Evolutionary conservation across 352 stramenopile species (phyloP), one percentile per base, ranked within the genome.

Genomic region (Phytopythium vexans): DNA sequence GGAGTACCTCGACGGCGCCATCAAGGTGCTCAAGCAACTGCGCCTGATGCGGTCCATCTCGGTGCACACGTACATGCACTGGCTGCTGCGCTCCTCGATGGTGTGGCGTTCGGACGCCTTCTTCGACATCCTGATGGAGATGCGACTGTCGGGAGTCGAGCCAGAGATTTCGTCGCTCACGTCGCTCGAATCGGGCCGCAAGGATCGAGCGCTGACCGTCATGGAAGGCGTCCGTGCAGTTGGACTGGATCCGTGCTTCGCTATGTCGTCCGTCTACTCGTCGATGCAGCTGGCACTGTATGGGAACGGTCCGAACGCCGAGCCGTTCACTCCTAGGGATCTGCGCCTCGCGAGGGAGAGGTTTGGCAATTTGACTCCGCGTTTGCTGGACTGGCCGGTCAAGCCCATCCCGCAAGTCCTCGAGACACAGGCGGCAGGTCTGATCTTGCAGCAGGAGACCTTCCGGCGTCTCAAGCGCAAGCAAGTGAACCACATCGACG

Each of bases 191-290:
- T 88, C 81, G 0, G 84, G 82, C 8, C 82, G 84, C n/a, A 89
- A 87, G 54, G 84, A 94, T 56, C 77, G 74, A 37, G 84, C 84
- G 8, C 49, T 94, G 62, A 94, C 84, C 0, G 84, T 94, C n/a
- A 94, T 94, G 84, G 84, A 94, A 61, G 84, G 84, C 27, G 84
- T 94, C 33, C 81, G 84, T 15, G 84, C 84, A 0, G 84, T 94
- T 16, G 84, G 84, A 4, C 53, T 94, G 34, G 84, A 94, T 51
- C 82, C 84, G 49, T 94, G 84, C 61, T 94, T 92, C 58, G 81
- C 82, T 14, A 94, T 94, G 84, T 88, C 81, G 36, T 86, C 79
- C 11, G 82, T 94, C 8, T 93, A 82, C 54, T 86, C 82, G 45
- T 91, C 80, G 4, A 92, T 93, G 74, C 78, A 91, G 48, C 73